Conservation (phyloP, 2,329 filamentous ascomycete genomes). For the Dothidotthia symphoricarpi region DNA sequence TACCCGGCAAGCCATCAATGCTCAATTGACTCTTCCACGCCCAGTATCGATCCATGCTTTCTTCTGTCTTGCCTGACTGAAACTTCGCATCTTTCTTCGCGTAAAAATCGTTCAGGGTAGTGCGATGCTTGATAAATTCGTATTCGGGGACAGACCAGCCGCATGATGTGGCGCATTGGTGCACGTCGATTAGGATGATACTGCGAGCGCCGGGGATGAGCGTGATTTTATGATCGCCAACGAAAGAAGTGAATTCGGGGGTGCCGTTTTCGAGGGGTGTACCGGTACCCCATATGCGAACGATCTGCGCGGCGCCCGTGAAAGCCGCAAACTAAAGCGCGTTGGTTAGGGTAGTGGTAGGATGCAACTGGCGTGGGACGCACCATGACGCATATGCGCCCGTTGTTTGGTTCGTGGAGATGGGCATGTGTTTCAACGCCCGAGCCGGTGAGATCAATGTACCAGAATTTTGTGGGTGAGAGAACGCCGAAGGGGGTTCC, state of each 20-base stretch:
- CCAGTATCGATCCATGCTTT: slow-evolving; percentile 48
- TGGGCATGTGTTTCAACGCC: slow-evolving; percentile 48
- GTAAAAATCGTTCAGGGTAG: slow-evolving; percentile 44
- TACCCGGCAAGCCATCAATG: slow-evolving; percentile 47
- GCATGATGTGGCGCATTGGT: slow-evolving; percentile 46
- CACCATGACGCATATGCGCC: slow-evolving; percentile 18
- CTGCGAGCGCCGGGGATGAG: slow-evolving; percentile 40
- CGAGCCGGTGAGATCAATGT: slow-evolving; percentile 45
- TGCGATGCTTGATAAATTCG: slow-evolving; percentile 44
- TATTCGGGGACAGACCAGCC: slow-evolving; percentile 48
- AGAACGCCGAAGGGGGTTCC: slow-evolving; percentile 43
- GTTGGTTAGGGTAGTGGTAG: not conserved
- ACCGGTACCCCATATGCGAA: slow-evolving; percentile 46
- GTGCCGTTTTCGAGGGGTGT: slow-evolving; percentile 41
- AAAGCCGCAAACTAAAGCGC: slow-evolving; percentile 44
- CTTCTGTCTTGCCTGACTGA: slow-evolving; percentile 37
- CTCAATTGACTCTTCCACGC: slow-evolving; percentile 46
- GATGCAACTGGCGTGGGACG: too few species aligned
- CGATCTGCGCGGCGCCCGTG: slow-evolving; percentile 44
- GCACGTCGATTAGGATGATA: slow-evolving; percentile 45
- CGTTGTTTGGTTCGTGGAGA: slow-evolving; percentile 44
- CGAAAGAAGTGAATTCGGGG: slow-evolving; percentile 36
- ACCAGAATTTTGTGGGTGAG: slow-evolving; percentile 45
- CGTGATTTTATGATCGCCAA: slow-evolving; percentile 34
- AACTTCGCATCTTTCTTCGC: slow-evolving; percentile 41